A percentile compares a stretch with the other conserved stretches of the same genome.
Conservation (phyloP, 2,329 filamentous ascomycete species). For the Zymoseptoria tritici region DNA sequence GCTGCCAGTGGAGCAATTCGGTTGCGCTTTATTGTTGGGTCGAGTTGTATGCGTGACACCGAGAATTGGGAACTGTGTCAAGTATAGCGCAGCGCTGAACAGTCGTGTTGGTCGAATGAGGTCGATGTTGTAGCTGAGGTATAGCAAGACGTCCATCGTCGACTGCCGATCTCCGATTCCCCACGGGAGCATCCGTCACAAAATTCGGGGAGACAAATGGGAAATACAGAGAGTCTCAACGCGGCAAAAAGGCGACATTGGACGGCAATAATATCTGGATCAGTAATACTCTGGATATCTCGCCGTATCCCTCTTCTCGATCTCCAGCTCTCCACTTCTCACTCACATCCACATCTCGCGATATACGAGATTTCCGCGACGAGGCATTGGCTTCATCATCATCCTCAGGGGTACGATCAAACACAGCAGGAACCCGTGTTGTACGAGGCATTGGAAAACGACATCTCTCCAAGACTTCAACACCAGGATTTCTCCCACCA, state of each 20-base stretch:
- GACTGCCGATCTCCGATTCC: neutral
- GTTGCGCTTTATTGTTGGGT: no score
- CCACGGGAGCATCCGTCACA: neutral
- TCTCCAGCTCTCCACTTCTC: neutral
- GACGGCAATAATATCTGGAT: neutral
- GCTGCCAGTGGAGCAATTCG: neutral
- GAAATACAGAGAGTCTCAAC: neutral
- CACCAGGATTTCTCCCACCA: no score
- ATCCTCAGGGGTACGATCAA: no score
- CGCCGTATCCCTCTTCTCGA: neutral
- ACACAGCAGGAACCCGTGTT: no score
- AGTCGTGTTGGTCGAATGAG: neutral
- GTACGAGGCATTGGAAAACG: no score
- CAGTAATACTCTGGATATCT: neutral
- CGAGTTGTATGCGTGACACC: neutral
- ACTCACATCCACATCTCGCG: neutral
- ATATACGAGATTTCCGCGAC: neutral
- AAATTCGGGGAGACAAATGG: neutral
- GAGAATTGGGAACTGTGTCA: neutral
- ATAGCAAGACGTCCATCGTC: neutral
- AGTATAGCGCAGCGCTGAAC: neutral
- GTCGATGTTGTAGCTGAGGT: neutral
- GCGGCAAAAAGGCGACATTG: neutral
- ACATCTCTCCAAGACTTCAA: no score
- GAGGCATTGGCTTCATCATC: neutral